These are phyloP conservation scores for Diaporthe sp. DNA, from an alignment of 2,329 filamentous ascomycete genomes.

Conservation along the genomic window DNA sequence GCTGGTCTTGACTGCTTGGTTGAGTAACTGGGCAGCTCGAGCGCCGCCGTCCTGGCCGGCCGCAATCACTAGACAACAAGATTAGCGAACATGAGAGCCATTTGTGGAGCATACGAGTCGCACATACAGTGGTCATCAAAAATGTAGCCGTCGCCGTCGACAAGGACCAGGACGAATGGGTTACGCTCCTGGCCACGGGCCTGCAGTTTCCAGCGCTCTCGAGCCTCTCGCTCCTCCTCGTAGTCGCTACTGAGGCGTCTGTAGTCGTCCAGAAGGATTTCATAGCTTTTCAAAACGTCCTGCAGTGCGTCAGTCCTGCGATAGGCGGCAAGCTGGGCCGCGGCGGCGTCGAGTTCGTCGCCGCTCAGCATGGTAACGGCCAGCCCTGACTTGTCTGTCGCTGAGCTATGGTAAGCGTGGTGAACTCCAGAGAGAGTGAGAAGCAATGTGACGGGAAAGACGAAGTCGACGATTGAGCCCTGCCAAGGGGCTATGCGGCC, in stretches of 20 bases:
- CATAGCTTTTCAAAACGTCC: constrained; percentile 40
- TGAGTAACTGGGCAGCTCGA: constrained; percentile 63
- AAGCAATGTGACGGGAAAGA: no score
- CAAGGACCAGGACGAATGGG: constrained; percentile 68
- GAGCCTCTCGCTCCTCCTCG: constrained; percentile 63
- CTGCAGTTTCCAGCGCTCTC: constrained; percentile 66
- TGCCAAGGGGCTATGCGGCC: no score
- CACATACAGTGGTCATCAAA: constrained; percentile 57
- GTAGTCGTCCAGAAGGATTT: constrained; percentile 62
- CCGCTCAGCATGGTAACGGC: constrained; percentile 45
- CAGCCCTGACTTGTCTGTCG: no score
- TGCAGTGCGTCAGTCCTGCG: constrained; percentile 41
- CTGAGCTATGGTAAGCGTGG: no score
- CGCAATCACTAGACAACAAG: constrained; percentile 46
- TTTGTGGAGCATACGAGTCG: background rate
- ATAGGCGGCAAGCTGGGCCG: constrained; percentile 45
- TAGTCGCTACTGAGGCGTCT: constrained; percentile 65
- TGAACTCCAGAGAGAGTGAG: no score
- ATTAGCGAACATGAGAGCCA: background rate
- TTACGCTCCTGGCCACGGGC: constrained; percentile 61
- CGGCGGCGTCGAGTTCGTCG: constrained; percentile 42
- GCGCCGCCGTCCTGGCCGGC: constrained; percentile 64
- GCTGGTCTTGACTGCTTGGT: constrained; percentile 59
- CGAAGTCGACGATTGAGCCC: no score
- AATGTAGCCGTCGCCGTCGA: constrained; percentile 71